Conservation (phyloP, 306 rosid genomes). For the Trichosanthes cucumerina region DNA sequence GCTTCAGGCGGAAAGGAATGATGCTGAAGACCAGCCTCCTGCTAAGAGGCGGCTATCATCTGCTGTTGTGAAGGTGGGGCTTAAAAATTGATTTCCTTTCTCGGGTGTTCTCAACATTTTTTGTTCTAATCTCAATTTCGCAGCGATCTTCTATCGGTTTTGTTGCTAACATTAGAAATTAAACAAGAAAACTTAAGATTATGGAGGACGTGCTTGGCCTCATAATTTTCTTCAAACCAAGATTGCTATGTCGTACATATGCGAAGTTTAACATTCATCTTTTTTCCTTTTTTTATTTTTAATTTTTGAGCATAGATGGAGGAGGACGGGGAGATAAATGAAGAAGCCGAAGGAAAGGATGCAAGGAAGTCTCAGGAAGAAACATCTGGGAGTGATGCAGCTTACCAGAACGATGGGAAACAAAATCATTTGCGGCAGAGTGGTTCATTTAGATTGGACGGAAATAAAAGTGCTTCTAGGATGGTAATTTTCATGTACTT, state of each 20-base stretch:
- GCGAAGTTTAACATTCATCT: background rate
- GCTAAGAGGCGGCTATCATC: conserved; percentile 74
- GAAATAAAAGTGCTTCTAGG: conserved; percentile 35
- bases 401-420: conserved; percentile 26
- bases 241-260: background rate
- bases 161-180: background rate
- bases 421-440: conserved; percentile 32
- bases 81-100: background rate
- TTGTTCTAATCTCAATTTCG: background rate
- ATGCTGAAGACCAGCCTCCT: conserved; percentile 63
- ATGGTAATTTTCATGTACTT: conserved; percentile 26
- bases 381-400: conserved; percentile 19
- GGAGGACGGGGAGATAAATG: conserved; percentile 67
- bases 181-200: background rate
- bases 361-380: conserved; percentile 20
- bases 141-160: background rate
- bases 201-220: background rate
- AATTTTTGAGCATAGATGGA: conserved; percentile 40
- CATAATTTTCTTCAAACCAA: background rate
- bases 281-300: background rate
- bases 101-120: background rate
- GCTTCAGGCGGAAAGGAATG: conserved; percentile 50
- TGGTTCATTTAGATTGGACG: conserved; percentile 50
- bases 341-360: conserved; percentile 43
- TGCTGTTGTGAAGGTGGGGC: conserved; percentile 75